phyloP scores from a whole-genome alignment of 192 early-diverging fungal genomes.

The Lobulomyces angularis region DNA sequence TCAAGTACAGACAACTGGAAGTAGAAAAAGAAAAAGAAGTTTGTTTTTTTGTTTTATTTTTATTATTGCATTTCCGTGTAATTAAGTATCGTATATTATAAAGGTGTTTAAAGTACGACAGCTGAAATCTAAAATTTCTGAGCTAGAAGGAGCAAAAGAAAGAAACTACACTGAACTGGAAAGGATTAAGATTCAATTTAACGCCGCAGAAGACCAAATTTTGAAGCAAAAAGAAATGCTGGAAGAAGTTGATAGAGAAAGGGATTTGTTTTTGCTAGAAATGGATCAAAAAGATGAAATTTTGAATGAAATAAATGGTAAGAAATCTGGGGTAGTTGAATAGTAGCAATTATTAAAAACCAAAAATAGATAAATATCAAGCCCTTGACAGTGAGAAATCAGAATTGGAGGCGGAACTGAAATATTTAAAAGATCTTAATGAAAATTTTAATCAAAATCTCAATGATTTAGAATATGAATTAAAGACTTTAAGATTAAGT shows the following conservation, averaged over 20 bases:
- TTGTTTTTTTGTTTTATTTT: background rate
- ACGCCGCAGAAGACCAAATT: background rate
- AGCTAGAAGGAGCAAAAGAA: no score
- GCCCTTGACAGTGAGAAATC: no score
- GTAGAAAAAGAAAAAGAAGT: conserved; percentile 4
- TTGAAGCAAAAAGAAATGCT: conserved; percentile 18
- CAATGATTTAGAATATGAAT: conserved; percentile 24
- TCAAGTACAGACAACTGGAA: background rate
- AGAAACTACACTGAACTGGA: conserved; percentile 9
- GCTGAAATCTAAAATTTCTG: conserved; percentile 3
- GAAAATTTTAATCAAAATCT: conserved; percentile 18
- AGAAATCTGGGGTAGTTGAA: background rate
- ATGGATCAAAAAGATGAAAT: conserved; percentile 22
- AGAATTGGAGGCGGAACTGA: conserved; percentile 13
- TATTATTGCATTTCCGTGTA: no score
- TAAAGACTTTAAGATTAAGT: conserved; percentile 1
- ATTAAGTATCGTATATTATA: no score
- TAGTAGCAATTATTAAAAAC: background rate
- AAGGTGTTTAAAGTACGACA: conserved; percentile 2
- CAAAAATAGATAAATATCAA: background rate
- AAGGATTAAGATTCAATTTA: conserved; percentile 4
- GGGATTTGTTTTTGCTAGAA: conserved; percentile 20
- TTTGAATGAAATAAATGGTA: conserved; percentile 16
- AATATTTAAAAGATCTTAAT: conserved; percentile 14
- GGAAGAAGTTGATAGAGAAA: conserved; percentile 22